Evolutionary conservation across 2,329 filamentous ascomycete species (phyloP).

Genomic region (Eutypella sp.): DNA sequence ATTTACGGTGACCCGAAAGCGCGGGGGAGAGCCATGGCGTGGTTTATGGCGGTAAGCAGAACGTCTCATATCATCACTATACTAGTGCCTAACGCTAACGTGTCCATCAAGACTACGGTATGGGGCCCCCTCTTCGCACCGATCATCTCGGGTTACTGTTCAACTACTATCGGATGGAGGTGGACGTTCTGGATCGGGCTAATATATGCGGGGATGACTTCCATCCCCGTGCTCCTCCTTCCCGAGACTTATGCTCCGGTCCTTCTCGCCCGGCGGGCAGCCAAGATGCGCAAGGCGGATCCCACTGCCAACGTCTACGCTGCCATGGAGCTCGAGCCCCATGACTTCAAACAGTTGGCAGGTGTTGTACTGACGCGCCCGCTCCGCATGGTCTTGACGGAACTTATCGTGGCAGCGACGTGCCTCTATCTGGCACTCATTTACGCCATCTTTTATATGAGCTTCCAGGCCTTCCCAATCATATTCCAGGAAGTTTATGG

Average conservation of each 20-base stretch:
- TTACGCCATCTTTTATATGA: conserved; percentile 66
- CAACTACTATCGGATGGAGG: conserved; percentile 56
- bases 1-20: conserved; percentile 53
- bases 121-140: conserved; percentile 64
- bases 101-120: conserved; percentile 45
- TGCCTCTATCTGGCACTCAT: conserved; percentile 67
- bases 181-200: conserved; percentile 69
- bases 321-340: conserved; percentile 58
- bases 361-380: conserved; percentile 68
- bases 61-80: neutral
- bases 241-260: conserved; percentile 61
- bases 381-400: conserved; percentile 64
- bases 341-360: conserved; percentile 53
- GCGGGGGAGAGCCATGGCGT: conserved; percentile 55
- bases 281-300: conserved; percentile 50
- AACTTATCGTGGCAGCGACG: conserved; percentile 67
- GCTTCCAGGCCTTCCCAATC: conserved; percentile 69
- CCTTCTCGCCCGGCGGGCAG: conserved; percentile 52
- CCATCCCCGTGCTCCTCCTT: conserved; percentile 56
- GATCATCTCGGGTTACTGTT: conserved; percentile 58
- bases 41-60: conserved; percentile 58
- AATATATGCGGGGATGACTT: conserved; percentile 60
- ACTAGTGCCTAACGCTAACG: conserved; percentile 5
- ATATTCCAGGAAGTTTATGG: conserved; percentile 62
- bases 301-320: conserved; percentile 49